Base-by-base conservation (phyloP, 2,329 filamentous ascomycete genomes). In the Coniella vitis region DNA sequence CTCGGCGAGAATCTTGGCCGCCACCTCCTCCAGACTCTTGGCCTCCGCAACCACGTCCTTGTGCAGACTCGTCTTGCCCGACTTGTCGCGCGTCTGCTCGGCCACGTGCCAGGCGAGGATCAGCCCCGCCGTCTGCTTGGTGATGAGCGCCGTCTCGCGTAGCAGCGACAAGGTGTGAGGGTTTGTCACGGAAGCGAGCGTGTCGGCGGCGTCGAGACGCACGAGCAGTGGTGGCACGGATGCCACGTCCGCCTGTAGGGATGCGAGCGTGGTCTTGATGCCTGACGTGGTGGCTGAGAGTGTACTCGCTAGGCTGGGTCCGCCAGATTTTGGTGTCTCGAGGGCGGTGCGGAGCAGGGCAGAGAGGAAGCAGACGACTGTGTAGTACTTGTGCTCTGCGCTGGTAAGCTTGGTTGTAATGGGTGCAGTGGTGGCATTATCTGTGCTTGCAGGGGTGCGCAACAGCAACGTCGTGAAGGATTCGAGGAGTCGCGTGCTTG, bases 381-480 rank as follows among this genome's bases (percentile, higher is more conserved):
- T 69, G 59, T 69, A 76, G 58, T 73, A 74, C 0, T 63, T 58
- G 17, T 64, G 56, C 45, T 78, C 75, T 2, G 68, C 57, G 0
- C 59, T 37, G 0, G 74, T 77, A 22, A 73, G 65, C 4, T 62
- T 51, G 44, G 51, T 5, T 0, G 55, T 42, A 7, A 57, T 60
- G 5, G 25, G 25, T 29, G 25, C 10, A 10, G 25, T 5, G 5
- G 25, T 10, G 25, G 25, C 25, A 29, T 5, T 10, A 29, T 5
- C 10, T 29, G 25, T 29, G 5, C 48, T 48, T 0, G 58, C 43
- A 1, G 45, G 41, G 25, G 64, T 58, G 4, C 65, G 57, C 3
- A 74, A 60, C 34, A 75, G 60, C 42, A 72, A 67, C 42, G 63
- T 65, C 7, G 62, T 58, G 4, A 76, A 60, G 0, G 71, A 69